A percentile compares a stretch with the other conserved stretches of the same genome.
Evolutionary conservation across 768 basidiomycete species (phyloP).

Genomic region (Flagelloscypha sp.): DNA sequence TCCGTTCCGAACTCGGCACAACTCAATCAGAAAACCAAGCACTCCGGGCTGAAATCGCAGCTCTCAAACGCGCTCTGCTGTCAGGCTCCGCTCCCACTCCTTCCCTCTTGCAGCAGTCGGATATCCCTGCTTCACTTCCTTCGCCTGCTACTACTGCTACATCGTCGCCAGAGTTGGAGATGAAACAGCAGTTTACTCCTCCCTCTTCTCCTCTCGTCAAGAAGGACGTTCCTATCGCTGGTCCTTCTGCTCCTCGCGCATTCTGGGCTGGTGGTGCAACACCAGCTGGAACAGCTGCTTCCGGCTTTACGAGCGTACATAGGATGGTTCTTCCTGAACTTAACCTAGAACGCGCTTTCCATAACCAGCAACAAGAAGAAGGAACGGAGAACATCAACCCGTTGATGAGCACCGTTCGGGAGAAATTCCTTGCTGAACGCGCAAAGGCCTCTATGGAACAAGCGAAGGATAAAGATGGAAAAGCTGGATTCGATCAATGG

Average conservation of each 20-base stretch:
- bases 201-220: constrained; percentile 61
- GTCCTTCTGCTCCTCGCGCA: no score
- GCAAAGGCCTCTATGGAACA: no score
- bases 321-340: constrained; percentile 75
- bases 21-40: constrained; percentile 78
- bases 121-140: no score
- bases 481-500: constrained; percentile 72
- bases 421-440: constrained; percentile 10
- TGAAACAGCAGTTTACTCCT: no score
- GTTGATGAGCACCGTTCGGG: constrained; percentile 36
- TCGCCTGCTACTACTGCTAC: constrained; percentile 4
- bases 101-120: no score
- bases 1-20: constrained; percentile 74
- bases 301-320: constrained; percentile 79
- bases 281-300: no score
- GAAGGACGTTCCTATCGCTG: constrained; percentile 71
- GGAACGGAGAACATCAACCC: constrained; percentile 88
- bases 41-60: constrained; percentile 65
- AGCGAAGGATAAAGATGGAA: no score
- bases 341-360: constrained; percentile 21
- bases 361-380: no score
- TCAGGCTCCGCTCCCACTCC: no score
- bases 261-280: constrained; percentile 90
- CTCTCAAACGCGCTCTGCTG: constrained; percentile 68
- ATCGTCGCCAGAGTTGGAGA: constrained; percentile 20